Conservation (phyloP, 2,329 filamentous ascomycete species). For the Penicillium sp. region DNA sequence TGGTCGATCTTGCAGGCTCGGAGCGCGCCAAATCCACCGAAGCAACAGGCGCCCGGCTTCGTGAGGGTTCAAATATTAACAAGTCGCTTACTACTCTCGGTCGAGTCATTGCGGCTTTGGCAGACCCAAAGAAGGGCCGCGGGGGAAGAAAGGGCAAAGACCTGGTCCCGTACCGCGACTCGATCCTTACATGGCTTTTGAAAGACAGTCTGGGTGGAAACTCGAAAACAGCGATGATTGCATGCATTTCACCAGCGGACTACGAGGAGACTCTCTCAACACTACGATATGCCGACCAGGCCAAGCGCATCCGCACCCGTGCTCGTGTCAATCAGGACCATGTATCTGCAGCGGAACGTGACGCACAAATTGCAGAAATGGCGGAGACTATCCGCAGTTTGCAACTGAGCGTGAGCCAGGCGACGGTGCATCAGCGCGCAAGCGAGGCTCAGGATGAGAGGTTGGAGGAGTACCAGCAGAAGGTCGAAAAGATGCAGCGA, state of each 20-base stretch:
- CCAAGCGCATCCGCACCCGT: constrained; percentile 91
- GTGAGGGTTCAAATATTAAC: constrained; percentile 98
- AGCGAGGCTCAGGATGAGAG: constrained; percentile 73
- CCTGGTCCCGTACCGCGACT: constrained; percentile 89
- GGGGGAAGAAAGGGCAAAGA: constrained; percentile 61
- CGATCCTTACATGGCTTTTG: constrained; percentile 75
- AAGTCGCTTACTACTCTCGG: constrained; percentile 95
- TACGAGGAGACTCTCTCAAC: constrained; percentile 97
- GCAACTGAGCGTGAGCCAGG: constrained; percentile 65
- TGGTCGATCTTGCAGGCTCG: constrained; percentile 91
- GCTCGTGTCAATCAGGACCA: constrained; percentile 95
- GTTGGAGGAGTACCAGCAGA: constrained; percentile 89
- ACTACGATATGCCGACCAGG: constrained; percentile 93
- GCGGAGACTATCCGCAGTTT: constrained; percentile 85
- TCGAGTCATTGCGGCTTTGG: constrained; percentile 88
- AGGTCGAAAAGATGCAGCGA: constrained; percentile 83
- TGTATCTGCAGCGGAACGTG: constrained; percentile 84
- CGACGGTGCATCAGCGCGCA: constrained; percentile 67
- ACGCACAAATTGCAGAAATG: constrained; percentile 92
- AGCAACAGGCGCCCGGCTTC: constrained; percentile 81
- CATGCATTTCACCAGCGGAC: constrained; percentile 89
- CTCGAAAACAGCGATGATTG: constrained; percentile 98
- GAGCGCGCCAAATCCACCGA: constrained; percentile 94
- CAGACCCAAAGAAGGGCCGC: constrained; percentile 62
- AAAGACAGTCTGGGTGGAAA: constrained; percentile 96